Evolutionary conservation across 1,139 yeast genomes (phyloP), one percentile per base, ranked within the genome.

Genomic region (Debaryomyces udenii): DNA sequence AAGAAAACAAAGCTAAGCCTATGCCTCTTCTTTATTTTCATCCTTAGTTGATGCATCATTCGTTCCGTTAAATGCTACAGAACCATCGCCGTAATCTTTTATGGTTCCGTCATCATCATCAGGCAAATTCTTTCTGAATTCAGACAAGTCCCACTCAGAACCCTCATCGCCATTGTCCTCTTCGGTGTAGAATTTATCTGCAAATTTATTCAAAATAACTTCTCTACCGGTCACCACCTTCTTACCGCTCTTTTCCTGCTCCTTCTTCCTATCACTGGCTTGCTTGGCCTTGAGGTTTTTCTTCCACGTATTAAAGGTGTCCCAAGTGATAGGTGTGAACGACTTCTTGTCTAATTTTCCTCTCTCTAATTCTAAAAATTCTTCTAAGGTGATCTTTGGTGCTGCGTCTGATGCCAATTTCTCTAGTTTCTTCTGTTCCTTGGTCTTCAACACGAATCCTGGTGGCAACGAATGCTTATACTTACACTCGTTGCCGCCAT

Each of bases 381-480:
- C 99, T 66, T 94, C 99, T 55, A 94, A 74, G 1, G 98, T 88
- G 56, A 94, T 87, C 70, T 86, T 84, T 41, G 96, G 96, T 56
- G 88, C 90, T 45, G 80, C 75, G 39, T 90, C 97, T 24, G 82
- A 80, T 15, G 96, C 96, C 62, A 85, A 75, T 59, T 83, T 85
- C 65, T 93, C 99, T 57, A 90, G 69, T 59, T 91, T 80, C 75
- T 87, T 85, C 64, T 94, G 96, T 63, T 93, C 99, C 67, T 90
- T 91, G 35, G 99, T 93, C 75, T 93, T 94, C 68, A 94, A 79
- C 41, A 89, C 95, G 64, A 90, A 94, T 1, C 99, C 99, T 35
- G 94, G 90, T 32, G 99, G 99, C 55, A 94, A 76, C n/a, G 98
- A 86, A 66, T 94, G 99, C 64, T 80, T 83, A 71, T 94, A 94